These are phyloP conservation scores for Aschersonia sp. DNA, from an alignment of 2,329 filamentous ascomycete species.

Conservation along the genomic window DNA sequence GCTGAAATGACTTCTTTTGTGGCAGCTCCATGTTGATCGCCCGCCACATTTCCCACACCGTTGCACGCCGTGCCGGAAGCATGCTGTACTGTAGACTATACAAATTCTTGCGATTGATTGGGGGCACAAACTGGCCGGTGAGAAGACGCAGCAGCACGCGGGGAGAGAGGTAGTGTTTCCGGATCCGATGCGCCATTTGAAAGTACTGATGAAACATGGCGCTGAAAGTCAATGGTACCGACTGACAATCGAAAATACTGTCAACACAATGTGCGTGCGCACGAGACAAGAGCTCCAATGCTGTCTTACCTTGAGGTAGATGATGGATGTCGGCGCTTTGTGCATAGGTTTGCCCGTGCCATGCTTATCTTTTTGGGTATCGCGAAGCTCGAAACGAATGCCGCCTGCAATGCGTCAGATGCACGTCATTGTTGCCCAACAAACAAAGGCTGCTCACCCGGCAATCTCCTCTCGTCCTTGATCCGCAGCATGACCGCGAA, in stretches of 20 bases:
- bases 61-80: constrained; percentile 70
- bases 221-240: constrained; percentile 77
- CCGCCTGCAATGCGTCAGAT: constrained; percentile 26
- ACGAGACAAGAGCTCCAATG: background rate
- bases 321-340: constrained; percentile 59
- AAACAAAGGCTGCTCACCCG: constrained; percentile 40
- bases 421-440: background rate
- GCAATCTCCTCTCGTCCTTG: constrained; percentile 82
- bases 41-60: constrained; percentile 77
- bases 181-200: constrained; percentile 79
- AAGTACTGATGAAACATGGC: constrained; percentile 98
- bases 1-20: constrained; percentile 26
- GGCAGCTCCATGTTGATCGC: constrained; percentile 41
- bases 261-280: background rate
- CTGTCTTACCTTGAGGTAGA: constrained; percentile 60
- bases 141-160: constrained; percentile 77
- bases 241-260: constrained; percentile 30
- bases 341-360: constrained; percentile 23
- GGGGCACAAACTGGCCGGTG: constrained; percentile 85
- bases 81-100: constrained; percentile 98
- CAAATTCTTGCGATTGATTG: constrained; percentile 84
- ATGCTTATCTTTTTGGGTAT: constrained; percentile 43
- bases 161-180: constrained; percentile 88
- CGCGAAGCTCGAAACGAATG: constrained; percentile 79
- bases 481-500: constrained; percentile 93